Evolutionary conservation across 2,329 filamentous ascomycete genomes (phyloP), one percentile per base, ranked within the genome.

Genomic region (Juglanconis oblonga): DNA sequence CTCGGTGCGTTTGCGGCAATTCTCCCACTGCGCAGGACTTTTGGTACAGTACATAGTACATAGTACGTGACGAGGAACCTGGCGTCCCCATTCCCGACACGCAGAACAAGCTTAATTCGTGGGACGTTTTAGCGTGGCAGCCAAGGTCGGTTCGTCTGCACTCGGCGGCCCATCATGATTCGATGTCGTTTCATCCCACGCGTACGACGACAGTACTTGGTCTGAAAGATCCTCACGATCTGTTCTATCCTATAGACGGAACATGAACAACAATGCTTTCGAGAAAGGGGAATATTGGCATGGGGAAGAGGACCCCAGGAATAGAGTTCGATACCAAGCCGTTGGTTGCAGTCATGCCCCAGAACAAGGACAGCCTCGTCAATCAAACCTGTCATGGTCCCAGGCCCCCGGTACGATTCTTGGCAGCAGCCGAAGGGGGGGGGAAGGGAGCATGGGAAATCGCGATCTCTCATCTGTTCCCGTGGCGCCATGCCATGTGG

Each of bases 91-190:
- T 48, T 59, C 58, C 58, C 58, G 58, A 52, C 52, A 35, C 58
- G 52, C 45, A 55, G 57, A 59, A 59, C 60, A 62, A 62, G 60
- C 60, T 62, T 62, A 62, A 59, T 62, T 59, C 57, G 57, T 59
- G 48, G 60, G 55, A 48, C 38, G 47, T 55, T 52, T 56, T 62
- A 59, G 60, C 59, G 52, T 49, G 60, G 36, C 51, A 53, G 52
- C 47, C 57, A 58, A 48, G 59, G 32, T 45, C 42, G 48, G 52
- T 44, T 35, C 8, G 52, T 32, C 31, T 49, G 47, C 51, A 49
- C 47, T 49, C 36, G 48, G 40, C 24, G 53, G 49, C 35, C 40
- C 52, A 48, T 14, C 24, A 36, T 49, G 53, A 38, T 53, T 38
- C 35, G 53, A 48, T 42, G 17, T 56, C 48, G 58, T 61, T 61